Base-by-base conservation (phyloP, 2,329 filamentous ascomycete species). In the Raffaelea ambrosiae region DNA sequence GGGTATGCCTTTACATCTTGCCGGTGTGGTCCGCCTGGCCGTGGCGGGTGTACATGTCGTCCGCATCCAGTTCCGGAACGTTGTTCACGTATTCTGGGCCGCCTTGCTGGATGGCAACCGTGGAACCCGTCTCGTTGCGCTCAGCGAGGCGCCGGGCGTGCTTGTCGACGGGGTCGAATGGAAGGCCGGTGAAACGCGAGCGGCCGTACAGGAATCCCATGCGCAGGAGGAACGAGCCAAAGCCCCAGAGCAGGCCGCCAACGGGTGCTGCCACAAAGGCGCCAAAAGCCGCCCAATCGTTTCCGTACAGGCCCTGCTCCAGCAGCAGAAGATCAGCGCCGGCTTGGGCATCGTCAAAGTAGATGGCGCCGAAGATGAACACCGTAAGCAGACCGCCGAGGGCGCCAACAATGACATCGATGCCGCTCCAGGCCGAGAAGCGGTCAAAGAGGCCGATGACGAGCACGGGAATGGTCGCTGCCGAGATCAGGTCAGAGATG, bases 271-370 rank as follows among this genome's bases (percentile, higher is more conserved):
- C 85, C 4, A 91, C 82, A 58, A 91, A 93, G 4, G 86, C 86
- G 57, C 86, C 87, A 63, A 93, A 93, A 2, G 77, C 84, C 53
- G 80, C 84, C 88, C 88, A 93, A 62, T 91, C 86, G 43, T 81
- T 73, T 1, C 72, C 77, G 63, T 90, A 93, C 19, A 93, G 70
- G 1, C 87, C 87, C 54, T 83, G 72, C 60, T 87, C 74, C 13
- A 93, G 67, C 22, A 91, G 69, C 44, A 93, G 74, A 48, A 93
- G 75, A 49, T 83, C 72, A 1, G 74, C 83, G 5, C 84, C 87
- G 7, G 72, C 59, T 46, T 71, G 61, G 1, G 77, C 81, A 58
- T 81, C 74, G 42, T 82, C 84, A 60, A 86, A 90, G 69, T 90
- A 93, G 51, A 88, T 76, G 14, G 83, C 72, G 4, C 87, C 87